phyloP scores from a whole-genome alignment of 2,329 filamentous ascomycete genomes.

The Fusarium sp. region DNA sequence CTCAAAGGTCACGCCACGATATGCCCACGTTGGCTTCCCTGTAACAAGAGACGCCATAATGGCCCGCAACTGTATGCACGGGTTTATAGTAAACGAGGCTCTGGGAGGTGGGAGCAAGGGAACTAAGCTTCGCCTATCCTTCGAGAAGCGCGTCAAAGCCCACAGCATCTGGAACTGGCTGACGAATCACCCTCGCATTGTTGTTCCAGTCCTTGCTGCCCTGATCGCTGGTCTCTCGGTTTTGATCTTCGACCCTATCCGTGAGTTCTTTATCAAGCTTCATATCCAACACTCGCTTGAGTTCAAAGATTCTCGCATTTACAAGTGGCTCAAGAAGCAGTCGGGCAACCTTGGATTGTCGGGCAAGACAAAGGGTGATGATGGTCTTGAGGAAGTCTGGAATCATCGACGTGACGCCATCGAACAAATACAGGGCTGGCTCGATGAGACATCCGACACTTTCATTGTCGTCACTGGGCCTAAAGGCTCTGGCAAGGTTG shows the following conservation, averaged over 20 bases:
- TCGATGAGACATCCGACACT: conserved; percentile 88
- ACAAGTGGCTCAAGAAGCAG: conserved; percentile 79
- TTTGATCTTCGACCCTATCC: conserved; percentile 91
- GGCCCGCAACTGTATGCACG: conserved; percentile 93
- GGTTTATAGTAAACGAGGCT: conserved; percentile 75
- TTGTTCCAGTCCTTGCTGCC: conserved; percentile 84
- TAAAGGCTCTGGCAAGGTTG: conserved; percentile 88
- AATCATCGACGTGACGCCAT: conserved; percentile 86
- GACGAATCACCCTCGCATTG: conserved; percentile 84
- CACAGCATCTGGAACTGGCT: conserved; percentile 91
- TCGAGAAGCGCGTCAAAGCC: conserved; percentile 80
- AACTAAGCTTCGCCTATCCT: conserved; percentile 83
- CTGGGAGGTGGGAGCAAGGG: conserved; percentile 79
- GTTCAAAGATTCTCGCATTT: conserved; percentile 76
- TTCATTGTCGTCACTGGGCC: conserved; percentile 96
- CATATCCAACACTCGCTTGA: conserved; percentile 84
- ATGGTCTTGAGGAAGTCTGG: conserved; percentile 84
- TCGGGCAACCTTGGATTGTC: conserved; percentile 73
- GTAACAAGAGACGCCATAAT: conserved; percentile 81
- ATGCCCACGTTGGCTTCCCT: conserved; percentile 81
- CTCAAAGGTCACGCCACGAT: conserved; percentile 85
- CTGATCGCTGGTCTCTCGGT: conserved; percentile 85
- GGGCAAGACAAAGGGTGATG: conserved; percentile 68
- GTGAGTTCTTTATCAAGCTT: conserved; percentile 90
- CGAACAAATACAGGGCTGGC: conserved; percentile 82